Evolutionary conservation across 441 rosid species (phyloP).

Genomic region (Cnidoscolus chayamansa): DNA sequence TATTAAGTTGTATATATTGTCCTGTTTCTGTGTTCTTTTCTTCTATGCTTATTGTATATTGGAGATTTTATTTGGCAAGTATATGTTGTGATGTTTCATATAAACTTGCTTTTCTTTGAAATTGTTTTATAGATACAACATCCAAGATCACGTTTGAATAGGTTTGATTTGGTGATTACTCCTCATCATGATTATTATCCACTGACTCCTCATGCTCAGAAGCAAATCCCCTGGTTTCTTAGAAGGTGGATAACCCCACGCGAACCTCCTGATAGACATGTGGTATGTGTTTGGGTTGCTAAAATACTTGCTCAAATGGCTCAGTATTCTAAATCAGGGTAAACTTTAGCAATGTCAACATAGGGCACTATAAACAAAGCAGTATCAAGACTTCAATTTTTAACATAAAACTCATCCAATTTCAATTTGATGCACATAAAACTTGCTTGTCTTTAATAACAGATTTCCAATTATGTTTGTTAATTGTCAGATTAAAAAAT

Average conservation of each 20-base stretch:
- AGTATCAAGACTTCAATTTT: no score
- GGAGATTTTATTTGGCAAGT: not conserved
- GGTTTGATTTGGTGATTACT: conserved; percentile 89
- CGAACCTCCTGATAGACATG: conserved; percentile 69
- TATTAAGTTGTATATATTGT: not conserved
- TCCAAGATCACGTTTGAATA: conserved; percentile 67
- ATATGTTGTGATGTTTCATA: not conserved
- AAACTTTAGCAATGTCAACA: no score
- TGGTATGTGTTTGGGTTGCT: conserved; percentile 46
- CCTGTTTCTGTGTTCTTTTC: not conserved
- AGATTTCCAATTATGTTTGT: no score
- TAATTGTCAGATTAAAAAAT: no score
- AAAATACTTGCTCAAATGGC: conserved; percentile 3
- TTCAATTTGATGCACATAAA: no score
- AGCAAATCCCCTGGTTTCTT: conserved; percentile 68
- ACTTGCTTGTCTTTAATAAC: no score
- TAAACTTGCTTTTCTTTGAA: conserved; percentile 9
- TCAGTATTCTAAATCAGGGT: not conserved
- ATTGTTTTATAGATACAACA: conserved; percentile 70
- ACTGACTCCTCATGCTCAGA: conserved; percentile 65
- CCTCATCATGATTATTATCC: conserved; percentile 90
- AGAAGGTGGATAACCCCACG: conserved; percentile 82
- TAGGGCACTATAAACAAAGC: no score
- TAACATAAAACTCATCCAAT: no score
- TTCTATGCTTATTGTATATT: not conserved